Evolutionary conservation across 352 stramenopile genomes (phyloP).

Genomic region (Phytophthora constricta): DNA sequence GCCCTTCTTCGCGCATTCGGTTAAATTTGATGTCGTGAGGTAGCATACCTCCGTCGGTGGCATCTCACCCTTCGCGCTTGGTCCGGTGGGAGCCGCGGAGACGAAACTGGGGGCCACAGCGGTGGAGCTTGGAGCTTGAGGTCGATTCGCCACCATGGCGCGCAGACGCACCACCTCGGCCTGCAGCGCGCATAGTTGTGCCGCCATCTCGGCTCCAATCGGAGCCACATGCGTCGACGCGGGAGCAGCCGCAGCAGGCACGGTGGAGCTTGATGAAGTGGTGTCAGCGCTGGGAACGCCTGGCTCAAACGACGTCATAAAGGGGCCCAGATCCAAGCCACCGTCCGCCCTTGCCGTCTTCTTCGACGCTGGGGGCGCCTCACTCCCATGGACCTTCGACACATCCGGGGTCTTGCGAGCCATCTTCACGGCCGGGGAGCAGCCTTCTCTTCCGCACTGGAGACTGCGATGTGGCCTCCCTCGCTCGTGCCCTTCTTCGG

Average conservation of each 20-base stretch:
- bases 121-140: background rate
- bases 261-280: background rate
- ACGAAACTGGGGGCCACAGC: background rate
- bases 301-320: slow-evolving; percentile 21
- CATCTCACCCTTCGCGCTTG: slow-evolving; percentile 11
- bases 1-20: slow-evolving; percentile 2
- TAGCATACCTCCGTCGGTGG: background rate
- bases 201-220: no score
- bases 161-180: background rate
- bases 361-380: background rate
- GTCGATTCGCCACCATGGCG: background rate
- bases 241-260: no score
- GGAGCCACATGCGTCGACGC: no score
- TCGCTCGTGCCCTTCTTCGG: no score
- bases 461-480: no score
- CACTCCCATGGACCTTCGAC: background rate
- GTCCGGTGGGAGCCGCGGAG: background rate
- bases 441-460: slow-evolving; percentile 6
- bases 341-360: background rate
- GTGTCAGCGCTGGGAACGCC: background rate
- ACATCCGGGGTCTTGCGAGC: background rate
- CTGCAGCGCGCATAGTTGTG: no score
- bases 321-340: background rate
- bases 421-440: background rate
- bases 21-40: slow-evolving; percentile 6